Percentiles rank a stretch among this genome's conserved stretches.
These are phyloP conservation scores for Xylaria sp. DNA, from an alignment of 2,329 filamentous ascomycete species.

Conservation along the genomic window DNA sequence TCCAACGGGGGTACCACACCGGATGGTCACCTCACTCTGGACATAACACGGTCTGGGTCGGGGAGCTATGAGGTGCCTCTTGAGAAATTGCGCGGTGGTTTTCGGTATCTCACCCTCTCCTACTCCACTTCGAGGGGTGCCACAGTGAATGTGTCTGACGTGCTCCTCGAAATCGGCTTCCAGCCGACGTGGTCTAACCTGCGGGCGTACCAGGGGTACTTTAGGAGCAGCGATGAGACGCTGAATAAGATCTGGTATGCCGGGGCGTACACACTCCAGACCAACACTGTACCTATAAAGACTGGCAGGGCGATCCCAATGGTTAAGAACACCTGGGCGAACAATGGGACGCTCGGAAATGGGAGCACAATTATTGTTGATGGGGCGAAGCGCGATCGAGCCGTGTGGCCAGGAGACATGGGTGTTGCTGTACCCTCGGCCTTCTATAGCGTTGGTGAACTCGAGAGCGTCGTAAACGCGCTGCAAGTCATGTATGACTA, in stretches of 20 bases:
- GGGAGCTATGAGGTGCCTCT: slow-evolving; percentile 51
- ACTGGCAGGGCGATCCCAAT: slow-evolving; percentile 47
- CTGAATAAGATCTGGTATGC: slow-evolving; percentile 68
- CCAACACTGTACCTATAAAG: slow-evolving; percentile 42
- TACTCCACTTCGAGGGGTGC: slow-evolving; percentile 31
- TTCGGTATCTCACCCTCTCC: slow-evolving; percentile 61
- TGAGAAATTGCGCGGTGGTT: slow-evolving; percentile 60
- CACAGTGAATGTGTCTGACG: slow-evolving; percentile 49
- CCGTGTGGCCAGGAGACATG: slow-evolving; percentile 69
- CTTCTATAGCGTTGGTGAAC: slow-evolving; percentile 60
- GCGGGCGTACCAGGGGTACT: slow-evolving; percentile 26
- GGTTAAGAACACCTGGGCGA: slow-evolving; percentile 44
- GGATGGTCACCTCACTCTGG: slow-evolving; percentile 60
- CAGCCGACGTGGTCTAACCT: slow-evolving; percentile 26
- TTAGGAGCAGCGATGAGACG: slow-evolving; percentile 48
- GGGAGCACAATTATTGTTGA: slow-evolving; percentile 54
- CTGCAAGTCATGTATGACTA: slow-evolving; percentile 53
- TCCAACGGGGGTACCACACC: slow-evolving; percentile 59
- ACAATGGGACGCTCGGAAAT: slow-evolving; percentile 47
- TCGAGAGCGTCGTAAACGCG: slow-evolving; percentile 58
- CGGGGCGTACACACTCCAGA: slow-evolving; percentile 64
- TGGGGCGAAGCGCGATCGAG: slow-evolving; percentile 64
- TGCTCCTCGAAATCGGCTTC: slow-evolving; percentile 34
- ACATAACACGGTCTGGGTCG: slow-evolving; percentile 48
- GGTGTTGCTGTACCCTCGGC: slow-evolving; percentile 62